Conservation (phyloP, 331 rosid species). For the Spiraea crenata region DNA sequence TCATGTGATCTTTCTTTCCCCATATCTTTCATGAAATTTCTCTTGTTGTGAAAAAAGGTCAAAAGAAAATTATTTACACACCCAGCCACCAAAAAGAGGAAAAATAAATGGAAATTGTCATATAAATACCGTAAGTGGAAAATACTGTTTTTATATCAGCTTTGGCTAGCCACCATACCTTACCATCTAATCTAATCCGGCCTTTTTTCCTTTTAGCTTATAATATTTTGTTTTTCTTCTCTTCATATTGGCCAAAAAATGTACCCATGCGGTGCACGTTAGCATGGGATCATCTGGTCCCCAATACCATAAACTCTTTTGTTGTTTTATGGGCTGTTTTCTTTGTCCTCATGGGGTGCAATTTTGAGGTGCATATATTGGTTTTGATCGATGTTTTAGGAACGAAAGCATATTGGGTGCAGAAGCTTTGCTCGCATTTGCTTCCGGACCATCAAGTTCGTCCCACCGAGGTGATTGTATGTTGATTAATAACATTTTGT, state of each 20-base stretch:
- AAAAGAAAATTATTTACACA: conserved; percentile 32
- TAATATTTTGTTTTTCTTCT: conserved; percentile 9
- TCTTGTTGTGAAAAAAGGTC: conserved; percentile 42
- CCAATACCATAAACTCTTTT: conserved; percentile 33
- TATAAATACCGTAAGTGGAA: conserved; percentile 42
- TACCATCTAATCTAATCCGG: conserved; percentile 40
- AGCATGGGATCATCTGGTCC: conserved; percentile 59
- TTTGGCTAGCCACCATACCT: conserved; percentile 51
- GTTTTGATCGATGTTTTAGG: conserved; percentile 40
- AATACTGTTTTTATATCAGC: conserved; percentile 54
- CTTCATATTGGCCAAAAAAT: conserved; percentile 50
- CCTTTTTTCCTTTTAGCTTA: conserved; percentile 9
- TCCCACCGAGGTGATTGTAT: conserved; percentile 45
- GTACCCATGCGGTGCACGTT: conserved; percentile 68
- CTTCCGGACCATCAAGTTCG: conserved; percentile 37
- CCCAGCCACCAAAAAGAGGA: conserved; percentile 22
- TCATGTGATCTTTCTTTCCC: conserved; percentile 6
- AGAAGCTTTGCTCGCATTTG: conserved; percentile 28
- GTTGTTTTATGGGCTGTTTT: conserved; percentile 10
- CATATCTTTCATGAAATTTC: conserved; percentile 35
- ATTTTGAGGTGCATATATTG: conserved; percentile 22
- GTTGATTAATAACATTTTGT: background rate
- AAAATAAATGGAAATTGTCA: background rate
- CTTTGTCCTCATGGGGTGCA: conserved; percentile 18
- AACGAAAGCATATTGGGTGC: conserved; percentile 41